Evolutionary conservation across 2,329 filamentous ascomycete species (phyloP).

Genomic region (Xylariales sp.): DNA sequence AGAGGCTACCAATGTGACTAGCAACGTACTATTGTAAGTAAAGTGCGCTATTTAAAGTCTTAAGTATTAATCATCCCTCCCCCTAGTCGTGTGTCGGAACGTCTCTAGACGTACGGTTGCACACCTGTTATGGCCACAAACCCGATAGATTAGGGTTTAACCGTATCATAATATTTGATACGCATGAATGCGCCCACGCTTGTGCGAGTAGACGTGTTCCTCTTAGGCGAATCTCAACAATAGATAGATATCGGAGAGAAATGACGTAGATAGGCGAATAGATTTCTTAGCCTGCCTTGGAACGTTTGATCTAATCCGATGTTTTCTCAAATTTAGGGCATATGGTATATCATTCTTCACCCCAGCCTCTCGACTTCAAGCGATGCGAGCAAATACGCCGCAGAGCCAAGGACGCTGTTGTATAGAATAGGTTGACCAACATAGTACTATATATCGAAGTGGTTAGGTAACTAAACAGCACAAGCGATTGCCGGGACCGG

Average conservation of each 20-base stretch:
- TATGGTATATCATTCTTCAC: neutral
- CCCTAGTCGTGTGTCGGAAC: neutral
- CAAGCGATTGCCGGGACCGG: neutral
- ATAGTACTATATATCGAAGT: slow-evolving; percentile 52
- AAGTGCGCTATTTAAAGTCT: neutral
- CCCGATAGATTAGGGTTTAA: too few relatives aligned
- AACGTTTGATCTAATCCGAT: slow-evolving; percentile 8
- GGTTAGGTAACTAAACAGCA: slow-evolving; percentile 33
- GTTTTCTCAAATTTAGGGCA: neutral
- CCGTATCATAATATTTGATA: neutral
- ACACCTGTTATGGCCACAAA: neutral
- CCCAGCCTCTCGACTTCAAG: slow-evolving; percentile 51
- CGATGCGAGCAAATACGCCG: slow-evolving; percentile 53
- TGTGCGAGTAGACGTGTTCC: neutral
- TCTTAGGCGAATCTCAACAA: neutral
- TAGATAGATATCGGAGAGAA: neutral
- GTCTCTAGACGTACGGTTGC: too few relatives aligned
- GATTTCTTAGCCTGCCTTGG: neutral
- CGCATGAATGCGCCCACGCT: neutral
- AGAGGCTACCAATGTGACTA: neutral
- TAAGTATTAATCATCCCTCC: neutral
- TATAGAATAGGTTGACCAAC: slow-evolving; percentile 50
- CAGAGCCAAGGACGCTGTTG: slow-evolving; percentile 54
- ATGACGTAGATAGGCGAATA: neutral
- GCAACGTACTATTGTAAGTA: neutral